Percentiles rank a stretch among this genome's conserved stretches.
Conservation (phyloP, 2,329 filamentous ascomycete genomes). For the Venturia carpophila region DNA sequence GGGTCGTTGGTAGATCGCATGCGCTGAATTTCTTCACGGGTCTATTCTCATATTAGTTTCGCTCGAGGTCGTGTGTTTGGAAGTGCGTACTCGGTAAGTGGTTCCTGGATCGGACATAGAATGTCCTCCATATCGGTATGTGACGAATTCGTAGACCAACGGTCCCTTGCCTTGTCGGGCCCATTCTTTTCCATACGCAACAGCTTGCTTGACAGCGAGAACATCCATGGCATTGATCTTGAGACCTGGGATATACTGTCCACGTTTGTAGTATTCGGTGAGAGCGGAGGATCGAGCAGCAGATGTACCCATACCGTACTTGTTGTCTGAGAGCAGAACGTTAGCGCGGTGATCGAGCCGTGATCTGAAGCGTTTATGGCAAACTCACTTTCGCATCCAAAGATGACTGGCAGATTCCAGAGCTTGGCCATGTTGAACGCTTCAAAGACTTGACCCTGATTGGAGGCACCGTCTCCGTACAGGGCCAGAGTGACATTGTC, state of each 20-base stretch:
- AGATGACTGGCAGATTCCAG: conserved; percentile 92
- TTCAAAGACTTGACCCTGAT: conserved; percentile 99
- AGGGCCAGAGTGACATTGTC: conserved; percentile 82
- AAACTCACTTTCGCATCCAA: conserved; percentile 91
- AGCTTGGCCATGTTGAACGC: conserved; percentile 99
- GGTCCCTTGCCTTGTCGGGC: conserved; percentile 77
- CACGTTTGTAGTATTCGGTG: conserved; percentile 99
- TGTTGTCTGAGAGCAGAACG: conserved; percentile 66
- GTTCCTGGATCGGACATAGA: conserved; percentile 99
- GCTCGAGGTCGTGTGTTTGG: not conserved
- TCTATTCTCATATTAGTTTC: conserved; percentile 36
- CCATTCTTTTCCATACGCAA: conserved; percentile 88
- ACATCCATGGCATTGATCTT: conserved; percentile 99
- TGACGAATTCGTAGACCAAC: conserved; percentile 96
- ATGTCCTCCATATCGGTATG: conserved; percentile 98
- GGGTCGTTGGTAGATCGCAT: conserved; percentile 99
- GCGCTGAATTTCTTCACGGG: conserved; percentile 97
- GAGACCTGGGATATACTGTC: conserved; percentile 97
- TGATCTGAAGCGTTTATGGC: not conserved
- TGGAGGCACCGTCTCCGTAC: conserved; percentile 96
- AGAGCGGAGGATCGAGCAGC: conserved; percentile 88
- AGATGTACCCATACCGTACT: conserved; percentile 99
- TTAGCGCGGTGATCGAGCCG: not conserved
- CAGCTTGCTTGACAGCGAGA: conserved; percentile 92
- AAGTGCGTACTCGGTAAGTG: conserved; percentile 64